Base-by-base conservation (phyloP, 2,329 filamentous ascomycete species). In the Phaeosphaeria sp. region DNA sequence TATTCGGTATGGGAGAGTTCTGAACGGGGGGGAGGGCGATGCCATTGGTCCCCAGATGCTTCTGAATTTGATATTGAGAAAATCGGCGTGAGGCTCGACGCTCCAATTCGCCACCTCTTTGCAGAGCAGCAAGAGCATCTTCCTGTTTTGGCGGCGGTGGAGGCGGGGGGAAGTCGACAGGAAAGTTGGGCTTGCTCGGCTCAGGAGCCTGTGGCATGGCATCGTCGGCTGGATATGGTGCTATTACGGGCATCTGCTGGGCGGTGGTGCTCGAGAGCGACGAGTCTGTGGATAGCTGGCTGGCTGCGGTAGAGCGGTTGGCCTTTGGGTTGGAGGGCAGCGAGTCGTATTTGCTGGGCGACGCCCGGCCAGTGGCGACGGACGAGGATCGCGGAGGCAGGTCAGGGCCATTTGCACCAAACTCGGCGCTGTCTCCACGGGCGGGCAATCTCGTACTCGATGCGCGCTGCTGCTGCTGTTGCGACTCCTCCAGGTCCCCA, bases 41-140 rank as follows among this genome's bases (percentile, higher is more conserved):
- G 20, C 91, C 92, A 77, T 89, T 93, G 17, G 91, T 89, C 11
- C 94, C 94, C 1, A 98, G 82, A 69, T 97, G 93, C 74, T 97
- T 98, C 46, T 92, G 92, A 66, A 99, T 96, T 73, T 99, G 95
- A 74, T 98, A 99, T 52, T 93, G 91, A 1, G 95, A 98, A 74
- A 98, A 99, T 71, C 95, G 85, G 66, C 94, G 86, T 15, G 95
- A 99, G 0, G 95, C 95, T 74, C 95, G 86, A 73, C 95, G 87
- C 78, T 99, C 95, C 49, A 99, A 81, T 65, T 97, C 93, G 20
- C 94, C 94, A 33, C 93, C 93, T 77, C 93, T 88, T 78, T 98
- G 95, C 64, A 99, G 79, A 50, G 93, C 93, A 49, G 92, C 92
- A 51, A 99, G 82, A 5, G 95, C 95, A 80, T 96, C 96, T 68